These are phyloP conservation scores for Geranium rotundifolium DNA, from an alignment of 345 rosid species.

Conservation along the genomic window DNA sequence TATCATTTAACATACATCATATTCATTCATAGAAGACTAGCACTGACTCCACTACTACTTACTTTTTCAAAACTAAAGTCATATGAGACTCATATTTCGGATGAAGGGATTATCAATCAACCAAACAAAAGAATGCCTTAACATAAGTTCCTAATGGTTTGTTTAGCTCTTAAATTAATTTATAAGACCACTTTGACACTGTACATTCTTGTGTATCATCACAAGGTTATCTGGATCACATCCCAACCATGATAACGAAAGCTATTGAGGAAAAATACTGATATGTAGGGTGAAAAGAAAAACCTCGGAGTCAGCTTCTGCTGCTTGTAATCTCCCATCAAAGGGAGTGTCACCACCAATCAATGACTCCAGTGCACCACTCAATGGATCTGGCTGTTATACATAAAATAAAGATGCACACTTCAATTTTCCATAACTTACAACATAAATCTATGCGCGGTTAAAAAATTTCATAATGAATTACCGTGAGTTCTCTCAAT, in stretches of 20 bases:
- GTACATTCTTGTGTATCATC: neutral
- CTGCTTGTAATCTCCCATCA: conserved; percentile 55
- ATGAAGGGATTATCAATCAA: too few relatives aligned
- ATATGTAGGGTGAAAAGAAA: conserved; percentile 4
- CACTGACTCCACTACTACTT: too few relatives aligned
- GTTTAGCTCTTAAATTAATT: neutral
- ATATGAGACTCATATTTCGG: too few relatives aligned
- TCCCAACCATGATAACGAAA: conserved; percentile 1
- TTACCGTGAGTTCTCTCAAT: conserved; percentile 69
- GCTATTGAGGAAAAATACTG: neutral
- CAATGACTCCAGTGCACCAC: conserved; percentile 68
- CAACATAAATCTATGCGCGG: neutral
- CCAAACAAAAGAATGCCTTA: too few relatives aligned
- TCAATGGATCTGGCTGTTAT: conserved; percentile 76
- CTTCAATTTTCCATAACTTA: neutral
- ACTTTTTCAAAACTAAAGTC: too few relatives aligned
- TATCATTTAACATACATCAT: too few relatives aligned
- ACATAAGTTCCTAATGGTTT: too few relatives aligned
- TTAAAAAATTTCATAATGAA: neutral
- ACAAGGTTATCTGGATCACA: neutral
- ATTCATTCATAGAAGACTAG: too few relatives aligned
- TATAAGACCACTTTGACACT: neutral
- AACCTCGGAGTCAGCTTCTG: conserved; percentile 69
- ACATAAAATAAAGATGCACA: conserved; percentile 4
- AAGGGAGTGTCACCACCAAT: conserved; percentile 50